Base-by-base conservation (phyloP, 2,329 filamentous ascomycete species). In the Epichloe sibirici region DNA sequence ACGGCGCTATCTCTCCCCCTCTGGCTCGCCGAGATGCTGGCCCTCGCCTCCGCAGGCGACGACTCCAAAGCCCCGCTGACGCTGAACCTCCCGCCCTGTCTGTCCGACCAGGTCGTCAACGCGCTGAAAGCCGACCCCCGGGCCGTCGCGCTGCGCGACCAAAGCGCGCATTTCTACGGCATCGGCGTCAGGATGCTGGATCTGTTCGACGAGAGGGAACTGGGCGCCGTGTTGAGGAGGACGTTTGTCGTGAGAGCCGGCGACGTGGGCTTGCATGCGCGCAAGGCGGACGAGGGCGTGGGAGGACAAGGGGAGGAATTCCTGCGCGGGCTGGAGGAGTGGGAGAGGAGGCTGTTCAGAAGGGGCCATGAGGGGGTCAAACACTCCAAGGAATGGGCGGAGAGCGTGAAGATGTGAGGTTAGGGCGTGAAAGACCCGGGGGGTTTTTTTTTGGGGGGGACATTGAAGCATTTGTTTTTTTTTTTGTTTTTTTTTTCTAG, bases 11-110 rank as follows among this genome's bases (percentile, higher is more conserved):
- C 86, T 56, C 82, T 97, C 1, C 93, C 93, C 2, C 77, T 97
- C 58, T 98, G 93, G 93, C 82, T 98, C 12, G 90, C 86, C 59
- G 88, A 95, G 68, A 91, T 96, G 79, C 86, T 98, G 50, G 88
- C 88, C 34, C 79, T 94, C 45, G 83, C 80, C 57, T 76, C 74
- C 31, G 68, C 69, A 9, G 69, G 66, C 48, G 68, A 70, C 31
- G 69, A 74, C 53, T 63, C 70, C 53, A 72, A 69, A 48, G 79
- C 85, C 6, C 81, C 90, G 25, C 79, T 93, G 4, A 86, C 86
- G 0, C 80, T 97, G 55, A 90, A 93, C 64, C 79, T 95, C 7
- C 91, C 93, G 1, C 68, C 79, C 0, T 84, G 88, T 3, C 79
- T 97, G 1, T 83, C 86, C 5, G 79, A 82, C 56, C 82, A 87